phyloP scores from a whole-genome alignment of 495 filamentous ascomycete genomes.

The Pyrenula aspistea region DNA sequence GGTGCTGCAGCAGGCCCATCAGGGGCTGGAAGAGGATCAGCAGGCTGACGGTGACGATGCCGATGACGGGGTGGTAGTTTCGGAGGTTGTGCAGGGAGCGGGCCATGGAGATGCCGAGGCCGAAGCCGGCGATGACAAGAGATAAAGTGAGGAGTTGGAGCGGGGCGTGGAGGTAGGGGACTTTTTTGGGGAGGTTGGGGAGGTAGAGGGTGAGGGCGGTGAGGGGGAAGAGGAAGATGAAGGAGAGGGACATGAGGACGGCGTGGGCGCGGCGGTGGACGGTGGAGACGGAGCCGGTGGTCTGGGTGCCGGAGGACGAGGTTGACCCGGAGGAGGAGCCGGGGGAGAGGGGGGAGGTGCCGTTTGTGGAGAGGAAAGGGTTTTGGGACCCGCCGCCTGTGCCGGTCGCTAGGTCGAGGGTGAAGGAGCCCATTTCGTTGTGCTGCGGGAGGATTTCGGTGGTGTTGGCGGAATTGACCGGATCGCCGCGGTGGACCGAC shows the following conservation, averaged over 20 bases:
- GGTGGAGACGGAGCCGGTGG: conserved; percentile 8
- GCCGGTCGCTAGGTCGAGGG: conserved; percentile 42
- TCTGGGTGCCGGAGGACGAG: conserved; percentile 5
- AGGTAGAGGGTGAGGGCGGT: conserved; percentile 30
- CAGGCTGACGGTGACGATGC: conserved; percentile 39
- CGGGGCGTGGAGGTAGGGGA: conserved; percentile 37
- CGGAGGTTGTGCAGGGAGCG: conserved; percentile 12
- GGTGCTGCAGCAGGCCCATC: conserved; percentile 52
- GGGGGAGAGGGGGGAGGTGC: conserved; percentile 1
- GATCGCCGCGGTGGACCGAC: conserved; percentile 43
- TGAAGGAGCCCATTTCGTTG: conserved; percentile 37
- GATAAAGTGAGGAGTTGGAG: conserved; percentile 42
- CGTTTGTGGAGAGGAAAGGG: conserved; percentile 34
- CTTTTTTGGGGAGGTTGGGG: conserved; percentile 16
- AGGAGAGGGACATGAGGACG: conserved; percentile 23
- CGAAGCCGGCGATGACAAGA: conserved; percentile 46
- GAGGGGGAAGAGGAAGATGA: conserved; percentile 31
- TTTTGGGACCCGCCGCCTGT: conserved; percentile 44
- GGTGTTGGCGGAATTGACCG: conserved; percentile 39
- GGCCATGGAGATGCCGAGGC: conserved; percentile 40
- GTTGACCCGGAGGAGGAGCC: neutral
- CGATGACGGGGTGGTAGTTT: conserved; percentile 33
- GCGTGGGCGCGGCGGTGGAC: conserved; percentile 27
- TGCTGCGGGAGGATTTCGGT: conserved; percentile 46
- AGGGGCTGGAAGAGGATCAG: conserved; percentile 48